Evolutionary conservation across 192 early-diverging fungal species (phyloP), one percentile per base, ranked within the genome.

Genomic region (Rhizophlyctis rosea): DNA sequence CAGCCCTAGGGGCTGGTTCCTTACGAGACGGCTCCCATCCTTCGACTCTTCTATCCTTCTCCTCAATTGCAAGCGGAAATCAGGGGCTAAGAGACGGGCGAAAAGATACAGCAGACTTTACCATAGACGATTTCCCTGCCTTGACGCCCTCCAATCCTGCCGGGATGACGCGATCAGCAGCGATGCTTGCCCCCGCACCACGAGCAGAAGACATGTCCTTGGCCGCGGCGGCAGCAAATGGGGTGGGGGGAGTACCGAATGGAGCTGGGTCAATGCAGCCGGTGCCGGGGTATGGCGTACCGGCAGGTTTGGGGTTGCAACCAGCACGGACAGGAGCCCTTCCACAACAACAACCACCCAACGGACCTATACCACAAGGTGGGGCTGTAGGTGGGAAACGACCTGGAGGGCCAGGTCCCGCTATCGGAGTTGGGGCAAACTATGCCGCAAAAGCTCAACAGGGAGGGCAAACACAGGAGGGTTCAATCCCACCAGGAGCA

Each of bases 301-400:
- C 58, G 9, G 61, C 58, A 23, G 59, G 52, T 62, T 68, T 67
- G 70, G 69, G 44, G 71, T 70, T 69, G 73, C 76, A 3, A 73
- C 56, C 32, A 76, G 76, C 65, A 7, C 47, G 62, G 23, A 34
- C 54, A 23, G 67, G 62, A 49, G 18, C 69, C n/a, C 14, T 25
- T 21, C 23, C 52, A 68, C 31, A 52, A 67, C 34, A 50, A 68
- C 21, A 57, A 67, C 3, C 65, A 47, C 69, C 3, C 65, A 74
- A 35, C 72, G 76, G 30, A 72, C 71, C 34, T 75, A 64, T 34
- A 79, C 74, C 58, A 69, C 71, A 31, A 64, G 52, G 29, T 74
- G 69, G 60, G 36, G n/a, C n/a, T n/a, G n/a, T n/a, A n/a, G n/a
- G n/a, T n/a, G n/a, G 18, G 21, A 67, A 67, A 34, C 65, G 57